Evolutionary conservation across 352 stramenopile genomes (phyloP).

Genomic region (Pythium phragmiticola): DNA sequence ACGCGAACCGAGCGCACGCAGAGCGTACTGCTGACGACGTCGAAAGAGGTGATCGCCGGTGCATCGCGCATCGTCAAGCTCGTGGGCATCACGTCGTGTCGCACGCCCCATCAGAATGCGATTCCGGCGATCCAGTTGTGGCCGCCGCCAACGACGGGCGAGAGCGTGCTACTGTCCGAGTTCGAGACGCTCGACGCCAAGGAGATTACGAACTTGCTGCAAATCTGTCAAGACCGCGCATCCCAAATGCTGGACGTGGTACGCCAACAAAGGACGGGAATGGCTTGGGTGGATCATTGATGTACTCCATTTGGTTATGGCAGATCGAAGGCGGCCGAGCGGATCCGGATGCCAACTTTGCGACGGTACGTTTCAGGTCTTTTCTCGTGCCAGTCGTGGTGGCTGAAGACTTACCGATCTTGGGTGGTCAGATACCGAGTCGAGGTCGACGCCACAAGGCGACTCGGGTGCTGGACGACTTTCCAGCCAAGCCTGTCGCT

Average conservation of each 20-base stretch:
- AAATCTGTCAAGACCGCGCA: constrained; percentile 74
- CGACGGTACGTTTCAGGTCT: constrained; percentile 35
- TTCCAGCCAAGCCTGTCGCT: constrained; percentile 1
- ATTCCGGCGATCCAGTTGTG: constrained; percentile 59
- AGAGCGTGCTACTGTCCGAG: constrained; percentile 52
- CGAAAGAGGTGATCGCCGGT: constrained; percentile 74
- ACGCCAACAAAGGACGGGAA: constrained; percentile 15
- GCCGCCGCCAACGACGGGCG: constrained; percentile 54
- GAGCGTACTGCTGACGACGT: constrained; percentile 59
- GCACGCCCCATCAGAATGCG: constrained; percentile 52
- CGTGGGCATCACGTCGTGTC: constrained; percentile 68
- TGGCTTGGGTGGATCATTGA: background rate
- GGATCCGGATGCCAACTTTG: constrained; percentile 67
- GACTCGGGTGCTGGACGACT: constrained; percentile 11
- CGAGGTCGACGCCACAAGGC: constrained; percentile 17
- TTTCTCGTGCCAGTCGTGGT: background rate
- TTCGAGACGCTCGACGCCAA: constrained; percentile 68
- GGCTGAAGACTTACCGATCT: background rate
- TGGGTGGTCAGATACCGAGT: background rate
- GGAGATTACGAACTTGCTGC: constrained; percentile 59
- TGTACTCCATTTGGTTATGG: background rate
- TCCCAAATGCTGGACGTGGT: constrained; percentile 73
- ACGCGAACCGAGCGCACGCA: constrained; percentile 64
- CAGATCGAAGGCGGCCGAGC: constrained; percentile 66
- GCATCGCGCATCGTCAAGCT: constrained; percentile 72